phyloP scores from a whole-genome alignment of 1,284 basidiomycete species.

The Sporisorium reilianum region DNA sequence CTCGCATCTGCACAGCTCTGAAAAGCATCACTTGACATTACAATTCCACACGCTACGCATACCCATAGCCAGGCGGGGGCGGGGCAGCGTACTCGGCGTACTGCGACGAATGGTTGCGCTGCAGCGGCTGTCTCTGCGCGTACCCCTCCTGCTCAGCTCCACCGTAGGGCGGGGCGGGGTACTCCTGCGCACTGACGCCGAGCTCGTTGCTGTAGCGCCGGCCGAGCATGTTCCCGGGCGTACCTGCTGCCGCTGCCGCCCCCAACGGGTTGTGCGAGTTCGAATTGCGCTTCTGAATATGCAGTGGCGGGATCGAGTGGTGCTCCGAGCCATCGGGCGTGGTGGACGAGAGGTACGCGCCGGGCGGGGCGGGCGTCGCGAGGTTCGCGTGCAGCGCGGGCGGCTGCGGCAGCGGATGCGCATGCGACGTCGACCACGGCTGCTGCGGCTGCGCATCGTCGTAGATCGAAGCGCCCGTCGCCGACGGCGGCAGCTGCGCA shows the following conservation, averaged over 20 bases:
- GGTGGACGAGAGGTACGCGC: conserved; percentile 18
- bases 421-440: background rate
- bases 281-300: conserved; percentile 50
- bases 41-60: too few species aligned
- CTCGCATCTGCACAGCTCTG: too few species aligned
- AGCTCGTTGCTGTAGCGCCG: conserved; percentile 33
- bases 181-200: conserved; percentile 19
- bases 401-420: conserved; percentile 28
- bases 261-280: conserved; percentile 25
- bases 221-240: conserved; percentile 28
- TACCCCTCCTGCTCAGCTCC: conserved; percentile 4
- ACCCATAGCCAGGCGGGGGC: conserved; percentile 48
- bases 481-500: background rate
- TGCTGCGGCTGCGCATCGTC: conserved; percentile 16
- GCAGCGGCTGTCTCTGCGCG: conserved; percentile 15
- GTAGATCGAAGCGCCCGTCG: conserved; percentile 9
- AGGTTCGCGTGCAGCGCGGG: conserved; percentile 19
- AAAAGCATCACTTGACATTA: too few species aligned
- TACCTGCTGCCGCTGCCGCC: conserved; percentile 32
- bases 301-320: conserved; percentile 29
- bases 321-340: conserved; percentile 21
- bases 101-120: conserved; percentile 24
- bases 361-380: conserved; percentile 23
- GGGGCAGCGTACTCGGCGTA: conserved; percentile 49
- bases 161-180: conserved; percentile 50